phyloP scores from a whole-genome alignment of 169 alveolate species.

The Eimeria nieschulzi region DNA sequence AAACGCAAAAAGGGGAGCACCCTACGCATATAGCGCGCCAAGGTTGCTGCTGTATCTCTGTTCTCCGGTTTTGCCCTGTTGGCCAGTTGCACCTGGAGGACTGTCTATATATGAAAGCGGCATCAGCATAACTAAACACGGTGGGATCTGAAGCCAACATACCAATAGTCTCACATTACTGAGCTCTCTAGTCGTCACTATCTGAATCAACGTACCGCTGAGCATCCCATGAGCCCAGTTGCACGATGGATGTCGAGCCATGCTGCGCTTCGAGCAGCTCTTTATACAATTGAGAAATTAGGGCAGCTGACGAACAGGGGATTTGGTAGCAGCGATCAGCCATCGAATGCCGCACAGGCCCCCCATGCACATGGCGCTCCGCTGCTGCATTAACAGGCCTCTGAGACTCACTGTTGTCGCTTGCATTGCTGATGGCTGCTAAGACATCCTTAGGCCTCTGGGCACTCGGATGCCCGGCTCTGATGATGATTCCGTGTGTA shows the following conservation, averaged over 20 bases:
- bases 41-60: too few relatives aligned
- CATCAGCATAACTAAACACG: neutral
- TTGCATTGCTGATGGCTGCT: slow-evolving; percentile 12
- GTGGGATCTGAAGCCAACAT: neutral
- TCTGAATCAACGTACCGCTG: slow-evolving; percentile 49
- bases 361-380: neutral
- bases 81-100: too few relatives aligned
- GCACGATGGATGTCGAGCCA: slow-evolving; percentile 68
- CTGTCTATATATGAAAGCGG: neutral
- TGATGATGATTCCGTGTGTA: slow-evolving; percentile 70
- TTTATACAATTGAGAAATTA: slow-evolving; percentile 59
- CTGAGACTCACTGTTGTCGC: neutral
- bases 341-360: slow-evolving; percentile 27
- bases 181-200: neutral
- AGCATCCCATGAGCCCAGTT: slow-evolving; percentile 71
- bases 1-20: too few relatives aligned
- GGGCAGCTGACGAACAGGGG: slow-evolving; percentile 68
- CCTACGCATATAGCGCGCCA: too few relatives aligned
- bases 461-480: slow-evolving; percentile 39
- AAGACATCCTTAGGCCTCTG: slow-evolving; percentile 32
- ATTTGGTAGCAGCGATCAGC: slow-evolving; percentile 66
- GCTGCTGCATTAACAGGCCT: neutral
- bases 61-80: too few relatives aligned
- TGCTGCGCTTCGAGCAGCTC: slow-evolving; percentile 68
- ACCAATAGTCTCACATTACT: neutral